Evolutionary conservation across 2,329 filamentous ascomycete genomes (phyloP).

Genomic region (Grosmannia serpens): DNA sequence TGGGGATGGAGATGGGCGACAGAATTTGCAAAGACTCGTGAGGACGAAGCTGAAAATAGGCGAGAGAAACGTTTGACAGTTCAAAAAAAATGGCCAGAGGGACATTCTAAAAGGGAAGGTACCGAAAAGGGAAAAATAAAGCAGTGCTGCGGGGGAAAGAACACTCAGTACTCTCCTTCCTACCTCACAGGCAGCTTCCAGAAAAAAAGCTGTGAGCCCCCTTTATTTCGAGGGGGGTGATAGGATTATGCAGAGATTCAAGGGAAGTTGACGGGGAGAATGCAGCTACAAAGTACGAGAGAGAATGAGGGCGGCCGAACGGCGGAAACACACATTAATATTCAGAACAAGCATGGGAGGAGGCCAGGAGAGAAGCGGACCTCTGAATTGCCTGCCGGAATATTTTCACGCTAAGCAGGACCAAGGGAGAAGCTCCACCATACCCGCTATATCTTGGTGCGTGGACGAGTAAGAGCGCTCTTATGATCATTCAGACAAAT

Average conservation of each 20-base stretch:
- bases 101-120: not conserved
- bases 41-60: not conserved
- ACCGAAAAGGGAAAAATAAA: not conserved
- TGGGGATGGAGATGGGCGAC: not conserved
- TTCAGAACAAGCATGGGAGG: not conserved
- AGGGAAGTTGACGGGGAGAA: not conserved
- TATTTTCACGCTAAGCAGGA: not conserved
- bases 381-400: constrained; percentile 4
- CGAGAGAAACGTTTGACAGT: not conserved
- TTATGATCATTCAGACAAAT: no score
- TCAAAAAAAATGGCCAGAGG: not conserved
- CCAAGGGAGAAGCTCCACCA: not conserved
- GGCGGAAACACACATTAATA: not conserved
- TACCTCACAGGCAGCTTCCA: not conserved
- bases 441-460: no score
- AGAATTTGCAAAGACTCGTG: not conserved
- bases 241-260: not conserved
- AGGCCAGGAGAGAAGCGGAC: not conserved
- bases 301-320: not conserved
- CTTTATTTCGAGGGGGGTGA: no score
- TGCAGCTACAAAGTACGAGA: not conserved
- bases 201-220: not conserved
- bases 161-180: not conserved
- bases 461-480: no score
- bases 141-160: not conserved